Percentiles rank a stretch among this genome's conserved stretches.
phyloP scores from a whole-genome alignment of 352 stramenopile genomes.

The Pythium brassicae region DNA sequence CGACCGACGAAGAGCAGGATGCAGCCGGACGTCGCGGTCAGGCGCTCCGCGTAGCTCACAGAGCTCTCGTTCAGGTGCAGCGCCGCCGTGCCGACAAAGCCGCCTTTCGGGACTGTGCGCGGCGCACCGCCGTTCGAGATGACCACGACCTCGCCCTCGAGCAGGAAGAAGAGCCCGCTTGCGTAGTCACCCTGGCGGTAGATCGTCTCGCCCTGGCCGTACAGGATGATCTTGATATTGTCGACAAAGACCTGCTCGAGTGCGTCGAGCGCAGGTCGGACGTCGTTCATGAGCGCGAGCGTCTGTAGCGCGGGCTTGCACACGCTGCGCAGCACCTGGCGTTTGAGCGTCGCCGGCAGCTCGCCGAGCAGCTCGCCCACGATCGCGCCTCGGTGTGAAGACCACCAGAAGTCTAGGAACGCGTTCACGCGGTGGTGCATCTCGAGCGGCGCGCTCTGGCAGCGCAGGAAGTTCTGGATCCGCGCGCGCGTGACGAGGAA shows the following conservation, averaged over 20 bases:
- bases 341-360: conserved; percentile 19
- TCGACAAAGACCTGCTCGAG: conserved; percentile 34
- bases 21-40: conserved; percentile 24
- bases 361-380: conserved; percentile 32
- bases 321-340: conserved; percentile 30
- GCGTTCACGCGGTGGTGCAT: conserved; percentile 38
- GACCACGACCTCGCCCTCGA: conserved; percentile 17
- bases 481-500: conserved; percentile 32
- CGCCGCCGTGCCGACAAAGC: conserved; percentile 28
- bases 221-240: conserved; percentile 33
- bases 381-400: conserved; percentile 33
- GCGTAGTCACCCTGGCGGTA: conserved; percentile 32
- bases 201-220: conserved; percentile 31
- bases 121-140: conserved; percentile 1
- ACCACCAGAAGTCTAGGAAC: conserved; percentile 49
- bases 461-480: conserved; percentile 36
- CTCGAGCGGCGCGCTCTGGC: conserved; percentile 28
- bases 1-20: conserved; percentile 28
- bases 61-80: conserved; percentile 11
- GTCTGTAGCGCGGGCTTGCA: conserved; percentile 28
- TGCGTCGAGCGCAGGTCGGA: conserved; percentile 16
- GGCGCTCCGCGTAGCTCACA: conserved; percentile 21
- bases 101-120: conserved; percentile 17
- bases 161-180: conserved; percentile 23
- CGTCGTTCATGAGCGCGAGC: conserved; percentile 17